phyloP scores from a whole-genome alignment of 1,139 yeast species.

The Kodamaea ohmeri region DNA sequence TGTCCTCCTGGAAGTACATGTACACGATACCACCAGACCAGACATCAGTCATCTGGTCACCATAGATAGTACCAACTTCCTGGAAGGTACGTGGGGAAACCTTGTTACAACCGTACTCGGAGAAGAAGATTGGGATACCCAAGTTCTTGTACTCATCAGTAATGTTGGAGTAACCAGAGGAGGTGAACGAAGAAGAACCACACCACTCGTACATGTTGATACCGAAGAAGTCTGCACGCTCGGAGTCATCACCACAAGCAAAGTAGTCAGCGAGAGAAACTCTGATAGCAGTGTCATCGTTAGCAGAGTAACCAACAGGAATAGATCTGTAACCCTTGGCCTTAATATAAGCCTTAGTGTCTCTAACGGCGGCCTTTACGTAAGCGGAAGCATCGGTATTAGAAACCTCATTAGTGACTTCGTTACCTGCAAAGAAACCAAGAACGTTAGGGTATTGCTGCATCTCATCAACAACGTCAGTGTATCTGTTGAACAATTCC shows the following conservation, averaged over 20 bases:
- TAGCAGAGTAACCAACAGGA: slow-evolving; percentile 89
- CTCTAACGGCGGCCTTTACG: slow-evolving; percentile 88
- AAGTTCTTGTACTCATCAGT: slow-evolving; percentile 67
- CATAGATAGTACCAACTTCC: slow-evolving; percentile 63
- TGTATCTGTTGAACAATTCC: slow-evolving; percentile 63
- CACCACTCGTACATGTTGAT: slow-evolving; percentile 97
- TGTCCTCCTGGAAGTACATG: slow-evolving; percentile 66
- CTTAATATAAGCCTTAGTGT: slow-evolving; percentile 71
- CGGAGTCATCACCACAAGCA: slow-evolving; percentile 65
- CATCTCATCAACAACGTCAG: slow-evolving; percentile 68
- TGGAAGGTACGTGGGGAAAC: slow-evolving; percentile 66
- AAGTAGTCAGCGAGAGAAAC: slow-evolving; percentile 75
- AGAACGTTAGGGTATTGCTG: slow-evolving; percentile 70
- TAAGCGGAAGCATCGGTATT: slow-evolving; percentile 80
- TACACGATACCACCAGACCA: slow-evolving; percentile 70
- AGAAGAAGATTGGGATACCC: slow-evolving; percentile 81
- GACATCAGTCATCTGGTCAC: slow-evolving; percentile 39
- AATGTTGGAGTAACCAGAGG: slow-evolving; percentile 73
- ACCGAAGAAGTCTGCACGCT: slow-evolving; percentile 84
- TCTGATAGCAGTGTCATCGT: slow-evolving; percentile 74
- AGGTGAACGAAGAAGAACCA: slow-evolving; percentile 61
- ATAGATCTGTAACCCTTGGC: slow-evolving; percentile 63
- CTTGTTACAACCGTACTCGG: slow-evolving; percentile 90
- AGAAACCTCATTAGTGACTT: slow-evolving; percentile 72
- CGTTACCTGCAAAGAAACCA: slow-evolving; percentile 92